Evolutionary conservation across 2,329 filamentous ascomycete genomes (phyloP), one percentile per base, ranked within the genome.

Genomic region (Biscogniauxia marginata): DNA sequence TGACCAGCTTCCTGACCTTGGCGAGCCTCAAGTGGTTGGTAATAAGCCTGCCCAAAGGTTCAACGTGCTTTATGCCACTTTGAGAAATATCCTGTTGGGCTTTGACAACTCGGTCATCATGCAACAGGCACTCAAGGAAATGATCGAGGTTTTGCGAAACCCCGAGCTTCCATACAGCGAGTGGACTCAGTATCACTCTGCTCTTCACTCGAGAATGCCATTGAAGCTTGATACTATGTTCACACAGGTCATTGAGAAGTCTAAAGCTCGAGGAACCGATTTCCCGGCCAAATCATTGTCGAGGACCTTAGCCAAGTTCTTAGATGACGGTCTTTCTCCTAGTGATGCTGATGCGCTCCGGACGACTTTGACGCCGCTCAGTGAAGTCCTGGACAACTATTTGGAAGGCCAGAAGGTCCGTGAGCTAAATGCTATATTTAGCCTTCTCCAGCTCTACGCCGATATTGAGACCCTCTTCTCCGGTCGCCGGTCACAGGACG

Each of bases 21-120:
- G 93, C 43, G 84, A 89, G 54, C 93, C 95, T 30, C 89, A 95
- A 63, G 84, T 98, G 44, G 84, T 95, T 55, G 95, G 95, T 69
- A 90, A 79, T 77, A 99, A 99, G 83, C 89, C 95, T 21, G 87
- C 93, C 20, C 95, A 99, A 80, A 84, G 87, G 62, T 97, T 96
- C 73, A 78, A 84, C 20, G 82, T 93, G 57, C 82, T 96, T 21
- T 84, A 87, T 76, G 86, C 82, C 73, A 90, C 91, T 59, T 84
- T 98, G 47, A 79, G 84, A 70, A 93, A 97, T 75, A 98, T 99
- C 63, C 84, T 99, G 16, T 81, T 88, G 67, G 95, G 95, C 57
- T 99, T 91, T 70, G 95, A 99, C 77, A 99, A 99, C 82, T 93
- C 96, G 65, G 88, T 97, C 64, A 92, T 98, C 74, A 96, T 99